Base-by-base conservation (phyloP, 2,329 filamentous ascomycete genomes). In the Talaromyces sp. region DNA sequence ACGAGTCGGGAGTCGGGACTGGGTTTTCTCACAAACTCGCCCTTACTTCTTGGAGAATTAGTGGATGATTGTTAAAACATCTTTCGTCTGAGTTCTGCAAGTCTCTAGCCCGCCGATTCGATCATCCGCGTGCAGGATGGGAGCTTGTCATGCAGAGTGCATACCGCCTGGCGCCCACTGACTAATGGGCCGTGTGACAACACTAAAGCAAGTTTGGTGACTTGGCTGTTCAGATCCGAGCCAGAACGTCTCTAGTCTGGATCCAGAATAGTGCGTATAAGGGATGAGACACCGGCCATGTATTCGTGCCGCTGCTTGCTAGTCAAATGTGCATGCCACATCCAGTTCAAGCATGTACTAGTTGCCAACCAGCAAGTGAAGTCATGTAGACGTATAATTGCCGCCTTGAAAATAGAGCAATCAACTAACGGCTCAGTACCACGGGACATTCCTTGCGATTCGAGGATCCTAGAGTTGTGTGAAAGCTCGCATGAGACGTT, bases 131-230 rank as follows among this genome's bases (percentile, higher is more conserved):
- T 57, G 54, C 54, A 57, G 54, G 33, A 57, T 40, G 35, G 21
- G 54, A 57, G 8, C 54, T 28, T 57, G 35, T 57, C 54, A 40
- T 57, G 37, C 54, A 57, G 54, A 11, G 25, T 57, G 54, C 54
- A 57, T 56, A 39, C 14, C 25, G 12, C 14, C 25, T 14, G 23
- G 23, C 23, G 4, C 50, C 16, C 28, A 23, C 31, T n/a, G n/a
- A 23, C 31, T 54, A 35, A 31, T 54, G 31, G 50, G 31, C 28
- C n/a, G 50, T 54, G 50, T 54, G 50, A 54, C 31, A 54, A 54
- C 48, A 35, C 28, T 35, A 35, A 28, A 14, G 44, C n/a, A 46
- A 48, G 23, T 16, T 48, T 16, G 48, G 16, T 52, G 48, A 33
- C 25, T 35, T 54, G 23, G 14, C 25, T 50, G 7, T 33, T 9